Evolutionary conservation across 257 asterid genomes (phyloP).

Genomic region (Primulina eburnea): DNA sequence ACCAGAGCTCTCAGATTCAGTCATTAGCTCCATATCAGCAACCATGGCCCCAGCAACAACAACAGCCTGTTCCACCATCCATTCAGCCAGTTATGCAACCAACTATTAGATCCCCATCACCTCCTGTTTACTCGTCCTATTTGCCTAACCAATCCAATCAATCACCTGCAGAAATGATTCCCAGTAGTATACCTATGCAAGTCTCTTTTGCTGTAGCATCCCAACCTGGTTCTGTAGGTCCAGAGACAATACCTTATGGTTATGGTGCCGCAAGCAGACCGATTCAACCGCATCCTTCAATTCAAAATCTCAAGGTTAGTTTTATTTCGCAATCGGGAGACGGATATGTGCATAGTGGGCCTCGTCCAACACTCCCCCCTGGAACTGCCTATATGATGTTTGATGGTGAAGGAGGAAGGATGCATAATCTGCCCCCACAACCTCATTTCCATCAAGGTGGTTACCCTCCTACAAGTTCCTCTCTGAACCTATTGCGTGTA

Average conservation of each 20-base stretch:
- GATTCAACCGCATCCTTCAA: slow-evolving; percentile 52
- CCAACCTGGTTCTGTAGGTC: slow-evolving; percentile 45
- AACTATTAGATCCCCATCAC: slow-evolving; percentile 62
- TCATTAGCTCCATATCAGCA: slow-evolving; percentile 57
- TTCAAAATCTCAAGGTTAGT: slow-evolving; percentile 56
- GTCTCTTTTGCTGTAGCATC: slow-evolving; percentile 48
- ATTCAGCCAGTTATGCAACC: slow-evolving; percentile 54
- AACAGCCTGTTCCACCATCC: slow-evolving; percentile 46
- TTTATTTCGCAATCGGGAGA: slow-evolving; percentile 57
- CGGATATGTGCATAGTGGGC: slow-evolving; percentile 56
- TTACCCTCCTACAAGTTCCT: slow-evolving; percentile 59
- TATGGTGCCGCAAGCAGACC: slow-evolving; percentile 57
- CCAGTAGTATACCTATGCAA: slow-evolving; percentile 74
- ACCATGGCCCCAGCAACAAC: slow-evolving; percentile 70
- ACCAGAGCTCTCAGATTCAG: slow-evolving; percentile 55
- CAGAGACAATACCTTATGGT: slow-evolving; percentile 58
- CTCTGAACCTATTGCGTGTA: slow-evolving; percentile 57
- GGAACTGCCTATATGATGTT: slow-evolving; percentile 63
- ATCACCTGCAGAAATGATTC: slow-evolving; percentile 55
- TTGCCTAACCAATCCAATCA: slow-evolving; percentile 56
- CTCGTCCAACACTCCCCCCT: slow-evolving; percentile 52
- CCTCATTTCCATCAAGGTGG: slow-evolving; percentile 63
- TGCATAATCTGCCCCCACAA: slow-evolving; percentile 55
- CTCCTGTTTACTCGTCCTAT: slow-evolving; percentile 60
- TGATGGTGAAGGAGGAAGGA: slow-evolving; percentile 72